Evolutionary conservation across 352 stramenopile species (phyloP), one percentile per base, ranked within the genome.

Genomic region (Phytophthora aleatoria): DNA sequence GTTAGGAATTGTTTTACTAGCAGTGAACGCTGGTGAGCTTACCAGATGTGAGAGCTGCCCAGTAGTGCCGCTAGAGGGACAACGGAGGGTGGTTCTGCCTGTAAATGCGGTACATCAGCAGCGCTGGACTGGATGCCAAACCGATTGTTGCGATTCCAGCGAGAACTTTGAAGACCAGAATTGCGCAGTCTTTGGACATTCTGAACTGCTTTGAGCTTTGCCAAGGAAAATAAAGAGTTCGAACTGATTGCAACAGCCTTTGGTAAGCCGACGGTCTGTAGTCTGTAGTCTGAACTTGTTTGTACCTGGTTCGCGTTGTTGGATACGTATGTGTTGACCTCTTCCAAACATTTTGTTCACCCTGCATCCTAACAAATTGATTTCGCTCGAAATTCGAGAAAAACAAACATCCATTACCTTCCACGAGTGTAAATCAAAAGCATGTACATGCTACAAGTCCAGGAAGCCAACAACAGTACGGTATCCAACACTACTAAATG

Each of bases 111-210:
- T 69, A 66, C 28, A 85, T 69, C 3, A 76, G 64, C 6, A 78
- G 53, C 20, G 71, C 51, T 5, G 74, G 74, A 41, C 76, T 83
- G 59, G 76, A 66, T 41, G 74, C 74, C 71, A 85, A 79, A 8
- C 64, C 54, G 13, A 66, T 61, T 54, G 72, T 75, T 15, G 73
- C 50, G 36, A 72, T 69, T 8, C 67, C 69, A 16, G 71, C 69
- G 33, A 79, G 48, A 33, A 73, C 62, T 36, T 61, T 54, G 15
- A 82, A 68, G 12, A 67, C 33, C 9, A 79, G 39, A 35, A 77
- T 56, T 42, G 63, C 56, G 2, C 50, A 68, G 20, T 64, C 57
- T 43, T 64, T 68, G 31, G 61, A 52, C 67, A 74, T 71, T 20
- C 0, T 20, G 20, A 20, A 20, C 20, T 36, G 31, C 31, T 2